Base-by-base conservation (phyloP, 2,329 filamentous ascomycete genomes). In the Penicillium palitans region DNA sequence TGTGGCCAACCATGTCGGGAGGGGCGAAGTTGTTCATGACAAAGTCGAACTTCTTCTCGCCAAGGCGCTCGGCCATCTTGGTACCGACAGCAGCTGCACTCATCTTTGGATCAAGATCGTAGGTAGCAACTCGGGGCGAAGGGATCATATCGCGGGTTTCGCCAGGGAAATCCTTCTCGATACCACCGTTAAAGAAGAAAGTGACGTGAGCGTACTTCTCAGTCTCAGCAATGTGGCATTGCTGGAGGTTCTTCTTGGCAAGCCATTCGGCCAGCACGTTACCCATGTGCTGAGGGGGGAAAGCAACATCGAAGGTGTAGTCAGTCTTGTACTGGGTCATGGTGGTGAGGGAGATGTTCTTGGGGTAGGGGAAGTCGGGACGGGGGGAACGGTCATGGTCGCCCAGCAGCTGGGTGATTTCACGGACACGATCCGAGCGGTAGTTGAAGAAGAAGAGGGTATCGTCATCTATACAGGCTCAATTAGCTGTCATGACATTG, bases 381-480 rank as follows among this genome's bases (percentile, higher is more conserved):
- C 86, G 85, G 56, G 93, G 92, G 25, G 91, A 96, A 72, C 91
- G 90, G 81, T 99, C 95, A 73, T 93, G 88, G 75, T 90, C 90
- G 68, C 95, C 95, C 55, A 99, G 82, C 45, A 99, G 84, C 80
- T 98, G 95, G 50, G 92, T 96, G 75, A 99, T 90, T 78, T 99
- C 95, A 69, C 95, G 90, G 53, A 93, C 93, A 76, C 95, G 93
- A 76, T 99, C 95, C 58, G 95, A 98, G 72, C 95, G 91, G 84
- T 99, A 99, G 87, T 99, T 99, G 90, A 99, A 99, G 87, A 98
- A 98, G 86, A 98, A 98, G 70, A 98, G 85, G 54, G 91, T 93
- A 74, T 99, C 95, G 66, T 90, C 84, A 73, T 98, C 92, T 92
- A 64, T 25, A 37, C 54, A 4, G 61, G 65, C 21, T 40, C 27